These are phyloP conservation scores for Climacium dendroides DNA, from an alignment of 225 moss, liverwort and hornwort genomes.

Conservation along the genomic window DNA sequence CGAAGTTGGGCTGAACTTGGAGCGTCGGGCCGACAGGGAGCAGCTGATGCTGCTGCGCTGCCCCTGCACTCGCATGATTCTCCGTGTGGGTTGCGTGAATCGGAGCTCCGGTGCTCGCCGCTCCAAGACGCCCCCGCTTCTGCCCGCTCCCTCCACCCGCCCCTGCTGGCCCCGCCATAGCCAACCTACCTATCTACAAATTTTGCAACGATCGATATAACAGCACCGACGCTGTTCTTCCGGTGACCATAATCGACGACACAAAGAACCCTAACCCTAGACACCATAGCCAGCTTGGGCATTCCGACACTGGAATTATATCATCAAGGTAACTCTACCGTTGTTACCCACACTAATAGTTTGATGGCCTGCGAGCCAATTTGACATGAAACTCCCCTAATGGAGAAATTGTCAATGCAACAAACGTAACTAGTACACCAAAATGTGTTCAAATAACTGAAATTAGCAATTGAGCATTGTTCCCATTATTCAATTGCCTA, in stretches of 20 bases:
- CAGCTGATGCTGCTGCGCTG: conserved; percentile 1
- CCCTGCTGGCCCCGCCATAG: conserved; percentile 67
- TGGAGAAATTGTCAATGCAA: background rate
- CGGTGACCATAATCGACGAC: background rate
- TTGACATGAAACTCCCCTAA: background rate
- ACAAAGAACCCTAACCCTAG: background rate
- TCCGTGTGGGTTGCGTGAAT: background rate
- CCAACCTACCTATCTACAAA: background rate
- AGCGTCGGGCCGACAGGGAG: conserved; percentile 55
- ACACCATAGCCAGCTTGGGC: background rate
- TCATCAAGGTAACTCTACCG: background rate
- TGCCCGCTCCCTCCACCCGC: conserved; percentile 48
- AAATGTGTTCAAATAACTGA: background rate
- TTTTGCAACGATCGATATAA: background rate
- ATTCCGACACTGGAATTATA: background rate
- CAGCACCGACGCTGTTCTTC: background rate
- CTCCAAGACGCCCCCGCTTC: conserved; percentile 50
- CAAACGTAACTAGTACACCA: background rate
- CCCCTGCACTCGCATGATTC: background rate
- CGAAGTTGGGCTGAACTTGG: conserved; percentile 63
- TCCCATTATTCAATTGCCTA: background rate
- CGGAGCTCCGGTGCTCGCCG: conserved; percentile 1
- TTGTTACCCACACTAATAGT: background rate
- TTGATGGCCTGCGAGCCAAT: background rate
- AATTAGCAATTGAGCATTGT: background rate